These are phyloP conservation scores for Trichoderma sp. DNA, from an alignment of 2,329 filamentous ascomycete genomes.

Conservation along the genomic window DNA sequence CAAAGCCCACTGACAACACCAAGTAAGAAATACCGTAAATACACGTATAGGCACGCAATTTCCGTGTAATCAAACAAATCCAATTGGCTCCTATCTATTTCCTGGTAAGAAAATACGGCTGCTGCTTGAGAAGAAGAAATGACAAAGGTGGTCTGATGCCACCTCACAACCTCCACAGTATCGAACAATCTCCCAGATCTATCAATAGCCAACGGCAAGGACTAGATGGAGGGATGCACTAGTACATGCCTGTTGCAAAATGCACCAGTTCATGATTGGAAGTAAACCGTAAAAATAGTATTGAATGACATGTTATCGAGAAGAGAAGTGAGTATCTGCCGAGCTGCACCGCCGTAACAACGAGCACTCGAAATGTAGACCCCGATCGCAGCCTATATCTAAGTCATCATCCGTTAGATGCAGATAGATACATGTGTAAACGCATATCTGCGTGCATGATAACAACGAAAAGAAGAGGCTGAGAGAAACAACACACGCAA, in stretches of 20 bases:
- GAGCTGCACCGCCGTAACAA: background rate
- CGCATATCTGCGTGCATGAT: background rate
- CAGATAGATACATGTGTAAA: conserved; percentile 5
- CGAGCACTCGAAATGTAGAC: background rate
- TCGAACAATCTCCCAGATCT: background rate
- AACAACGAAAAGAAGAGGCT: background rate
- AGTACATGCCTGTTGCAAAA: background rate
- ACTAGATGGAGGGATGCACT: background rate
- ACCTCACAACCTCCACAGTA: background rate
- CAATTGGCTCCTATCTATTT: too few relatives aligned
- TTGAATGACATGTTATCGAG: background rate
- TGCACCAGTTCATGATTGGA: background rate
- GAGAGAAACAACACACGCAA: background rate
- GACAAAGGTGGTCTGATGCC: conserved; percentile 7
- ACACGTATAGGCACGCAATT: background rate
- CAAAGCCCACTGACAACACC: background rate
- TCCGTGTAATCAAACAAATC: background rate
- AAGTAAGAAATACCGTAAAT: background rate
- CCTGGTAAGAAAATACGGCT: background rate
- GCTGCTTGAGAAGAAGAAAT: background rate
- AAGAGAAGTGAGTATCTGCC: background rate
- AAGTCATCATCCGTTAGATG: conserved; percentile 10
- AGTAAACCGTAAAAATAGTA: background rate
- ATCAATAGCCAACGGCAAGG: background rate
- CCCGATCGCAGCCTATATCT: background rate